Evolutionary conservation across 345 rosid genomes (phyloP), one percentile per base, ranked within the genome.

Genomic region (Populus alba): DNA sequence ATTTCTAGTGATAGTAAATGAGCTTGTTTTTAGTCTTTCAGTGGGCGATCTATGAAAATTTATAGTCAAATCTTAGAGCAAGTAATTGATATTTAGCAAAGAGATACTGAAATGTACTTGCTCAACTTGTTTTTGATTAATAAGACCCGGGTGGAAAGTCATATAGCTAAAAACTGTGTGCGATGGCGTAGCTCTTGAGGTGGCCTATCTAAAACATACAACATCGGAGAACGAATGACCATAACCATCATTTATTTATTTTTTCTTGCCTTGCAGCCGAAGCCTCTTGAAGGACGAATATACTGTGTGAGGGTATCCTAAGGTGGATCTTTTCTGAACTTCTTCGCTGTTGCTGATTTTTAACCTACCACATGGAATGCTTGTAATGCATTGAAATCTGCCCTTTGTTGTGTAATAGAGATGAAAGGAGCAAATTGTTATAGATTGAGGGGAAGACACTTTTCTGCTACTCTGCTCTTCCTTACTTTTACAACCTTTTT

Each of bases 341-440:
- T 66, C 8, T 66, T 66, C 20, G 3, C 38, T 17, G 38, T 66
- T 18, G 7, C 65, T 66, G 38, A 66, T 13, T 35, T 41, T 35
- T 33, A 31, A 31, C 20, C 23, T 35, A 1, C 3, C 37, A 13
- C 35, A 10, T 29, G 23, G 38, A 66, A 66, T 17, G 39, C 6
- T 66, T 66, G 33, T 20, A 66, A 66, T 17, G 22, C 22, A 66
- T 7, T 66, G n/a, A 66, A 27, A 35, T 33, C 69, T 66, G 11
- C 65, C 69, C 37, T 66, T 66, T 66, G 11, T 2, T 7, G 69
- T 66, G 37, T 59, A 59, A 23, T 66, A 62, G 82, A 70, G 75
- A 88, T 87, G 93, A 90, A 90, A 83, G 88, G 84, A n/a, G 83
- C 88, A 75, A 66, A 67, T 66, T 67, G 33, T 6, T 53, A 29